phyloP scores from a whole-genome alignment of 2,329 filamentous ascomycete genomes.

The Colletotrichum sp. region DNA sequence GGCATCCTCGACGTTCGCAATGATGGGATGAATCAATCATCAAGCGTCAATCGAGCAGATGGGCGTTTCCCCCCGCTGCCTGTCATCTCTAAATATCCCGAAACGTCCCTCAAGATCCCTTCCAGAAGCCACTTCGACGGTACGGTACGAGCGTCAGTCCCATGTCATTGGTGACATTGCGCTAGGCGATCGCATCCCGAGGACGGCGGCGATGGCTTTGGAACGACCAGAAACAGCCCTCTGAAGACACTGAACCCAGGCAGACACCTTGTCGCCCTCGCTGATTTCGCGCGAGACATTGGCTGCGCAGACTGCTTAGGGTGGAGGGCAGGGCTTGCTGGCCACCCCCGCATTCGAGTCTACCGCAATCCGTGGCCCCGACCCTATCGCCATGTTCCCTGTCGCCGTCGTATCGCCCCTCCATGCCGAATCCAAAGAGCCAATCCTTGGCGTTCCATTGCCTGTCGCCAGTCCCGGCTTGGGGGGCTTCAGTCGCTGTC shows the following conservation, averaged over 20 bases:
- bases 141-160: neutral
- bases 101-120: neutral
- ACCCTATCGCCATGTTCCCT: conserved; percentile 4
- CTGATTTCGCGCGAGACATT: neutral
- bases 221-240: neutral
- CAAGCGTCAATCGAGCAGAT: neutral
- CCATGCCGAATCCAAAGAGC: neutral
- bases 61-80: neutral
- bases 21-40: neutral
- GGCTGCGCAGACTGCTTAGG: neutral
- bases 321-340: neutral
- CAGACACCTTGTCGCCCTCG: neutral
- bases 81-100: neutral
- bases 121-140: neutral
- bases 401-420: conserved; percentile 11
- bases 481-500: neutral
- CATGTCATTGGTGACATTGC: neutral
- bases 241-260: neutral
- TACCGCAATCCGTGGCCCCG: neutral
- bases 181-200: neutral
- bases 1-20: neutral
- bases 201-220: neutral
- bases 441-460: conserved; percentile 6
- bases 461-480: neutral
- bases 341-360: neutral